Base-by-base conservation (phyloP, 148 eudicot genomes). In the Arctostaphylos glauca region DNA sequence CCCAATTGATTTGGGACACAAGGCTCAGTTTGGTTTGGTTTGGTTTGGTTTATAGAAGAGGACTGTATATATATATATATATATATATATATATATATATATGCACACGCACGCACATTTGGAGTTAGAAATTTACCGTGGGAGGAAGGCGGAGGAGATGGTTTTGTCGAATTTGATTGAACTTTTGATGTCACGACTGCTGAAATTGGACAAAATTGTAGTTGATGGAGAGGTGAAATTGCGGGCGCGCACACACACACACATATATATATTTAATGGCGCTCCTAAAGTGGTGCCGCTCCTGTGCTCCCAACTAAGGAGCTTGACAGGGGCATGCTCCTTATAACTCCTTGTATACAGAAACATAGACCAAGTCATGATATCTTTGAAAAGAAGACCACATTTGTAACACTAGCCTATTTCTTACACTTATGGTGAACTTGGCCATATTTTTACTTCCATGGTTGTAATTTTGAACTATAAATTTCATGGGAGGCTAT, bases 171-270 rank as follows among this genome's bases (percentile, higher is more conserved):
- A 78, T 86, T 84, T 95, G 90, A 90, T 85, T 75, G 98, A 95
- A 82, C 77, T 88, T 56, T 84, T 95, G 75, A 95, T 95, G 98
- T 86, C 92, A 71, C 90, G 89, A 78, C 82, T 95, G 78, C 91
- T 95, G 7, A 91, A 90, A 81, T 85, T 95, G 85, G 98, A 95
- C 85, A 97, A 86, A 9, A 89, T 93, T 83, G 85, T 86, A 5
- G 95, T 91, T 25, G 94, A 95, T 81, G 97, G 97, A 79, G 94
- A 93, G 76, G 87, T 88, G 13, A 95, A 92, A 82, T 78, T 87
- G 80, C 91, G 73, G 92, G 91, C 81, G 88, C 85, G 85, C 95
- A 95, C 94, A 97, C 92, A 86, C 38, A 9, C 38, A 7, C 38
- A 31, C 1, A 31, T 80, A 16, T 0, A 44, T 14, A 18, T 52